Evolutionary conservation across 306 rosid genomes (phyloP), one percentile per base, ranked within the genome.

Genomic region (Quercus wislizeni): DNA sequence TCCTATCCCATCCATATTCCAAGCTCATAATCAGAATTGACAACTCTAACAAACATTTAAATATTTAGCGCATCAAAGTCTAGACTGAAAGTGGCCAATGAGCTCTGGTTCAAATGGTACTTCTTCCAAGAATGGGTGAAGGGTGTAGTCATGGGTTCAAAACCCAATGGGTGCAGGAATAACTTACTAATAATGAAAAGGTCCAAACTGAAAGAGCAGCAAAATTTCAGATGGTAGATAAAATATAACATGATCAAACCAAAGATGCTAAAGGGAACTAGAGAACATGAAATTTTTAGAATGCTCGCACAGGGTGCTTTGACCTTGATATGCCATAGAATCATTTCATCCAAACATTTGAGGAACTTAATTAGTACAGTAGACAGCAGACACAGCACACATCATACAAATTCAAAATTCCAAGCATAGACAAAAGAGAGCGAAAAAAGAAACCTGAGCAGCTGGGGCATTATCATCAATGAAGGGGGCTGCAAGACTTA

Each of bases 401-500:
- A 71, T 74, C 51, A 33, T 41, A 69, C 43, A 65, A 73, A 67
- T 71, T 31, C 65, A 69, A 80, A 76, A 80, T 61, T 73, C 61
- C 49, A 55, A 41, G 54, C 70, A 79, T 67, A 20, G 54, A 31
- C 71, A 13, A 62, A 54, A 55, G 38, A 21, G 28, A 78, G 56
- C 0, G 5, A 46, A 19, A 69, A 84, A 75, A 17, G 74, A 75
- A 71, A 94, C 98, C 97, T 89, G 91, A 15, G 89, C 55, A 80
- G 12, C 86, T 5, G 98, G 98, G 73, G 98, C 97, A 78, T 89
- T 92, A 76, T 94, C 98, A 77, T 92, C 94, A 74, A 94, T 94
- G 82, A 92, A 94, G 46, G 98, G 98, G 13, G 98, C 94, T 76
- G 98, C 98, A 80, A 94, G 94, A 86, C 97, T 94, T 75, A 92